Evolutionary conservation across 1,139 yeast genomes (phyloP).

Genomic region (Pichia terricola): DNA sequence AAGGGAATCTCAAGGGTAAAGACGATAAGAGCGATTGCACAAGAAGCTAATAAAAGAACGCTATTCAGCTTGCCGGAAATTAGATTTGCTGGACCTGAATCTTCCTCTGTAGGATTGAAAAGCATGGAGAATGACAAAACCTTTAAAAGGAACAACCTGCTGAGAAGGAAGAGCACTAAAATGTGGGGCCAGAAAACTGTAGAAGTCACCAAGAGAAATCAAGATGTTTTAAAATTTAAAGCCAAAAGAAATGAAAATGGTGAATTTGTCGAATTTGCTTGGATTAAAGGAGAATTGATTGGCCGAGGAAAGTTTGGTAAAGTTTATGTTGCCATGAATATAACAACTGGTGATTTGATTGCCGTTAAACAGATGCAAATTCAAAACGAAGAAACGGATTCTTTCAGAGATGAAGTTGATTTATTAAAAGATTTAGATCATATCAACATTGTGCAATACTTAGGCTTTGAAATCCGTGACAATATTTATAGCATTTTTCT

Average conservation of each 20-base stretch:
- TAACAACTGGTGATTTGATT: slow-evolving; percentile 96
- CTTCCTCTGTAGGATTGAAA: background rate
- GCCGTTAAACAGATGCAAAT: slow-evolving; percentile 94
- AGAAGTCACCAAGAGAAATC: slow-evolving; percentile 46
- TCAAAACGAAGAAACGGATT: slow-evolving; percentile 57
- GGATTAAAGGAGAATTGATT: slow-evolving; percentile 96
- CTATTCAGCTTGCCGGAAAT: slow-evolving; percentile 17
- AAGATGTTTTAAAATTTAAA: slow-evolving; percentile 5
- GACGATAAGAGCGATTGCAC: slow-evolving; percentile 84
- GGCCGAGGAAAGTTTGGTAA: slow-evolving; percentile 98
- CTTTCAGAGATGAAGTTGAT: slow-evolving; percentile 84
- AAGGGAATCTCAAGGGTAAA: slow-evolving; percentile 47
- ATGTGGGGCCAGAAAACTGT: slow-evolving; percentile 96
- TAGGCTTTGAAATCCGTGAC: slow-evolving; percentile 79
- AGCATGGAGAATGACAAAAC: background rate
- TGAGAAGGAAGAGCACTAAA: slow-evolving; percentile 77
- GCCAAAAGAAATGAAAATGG: slow-evolving; percentile 47
- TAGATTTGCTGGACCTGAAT: background rate
- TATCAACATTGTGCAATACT: slow-evolving; percentile 85
- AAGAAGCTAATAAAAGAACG: slow-evolving; percentile 70
- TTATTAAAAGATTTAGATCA: slow-evolving; percentile 93
- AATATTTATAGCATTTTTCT: slow-evolving; percentile 75
- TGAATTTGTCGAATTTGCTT: slow-evolving; percentile 75
- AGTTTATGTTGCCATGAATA: slow-evolving; percentile 84
- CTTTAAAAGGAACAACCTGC: slow-evolving; percentile 12